These are phyloP conservation scores for Sparassis latifolia DNA, from an alignment of 1,284 basidiomycete species.

Conservation along the genomic window DNA sequence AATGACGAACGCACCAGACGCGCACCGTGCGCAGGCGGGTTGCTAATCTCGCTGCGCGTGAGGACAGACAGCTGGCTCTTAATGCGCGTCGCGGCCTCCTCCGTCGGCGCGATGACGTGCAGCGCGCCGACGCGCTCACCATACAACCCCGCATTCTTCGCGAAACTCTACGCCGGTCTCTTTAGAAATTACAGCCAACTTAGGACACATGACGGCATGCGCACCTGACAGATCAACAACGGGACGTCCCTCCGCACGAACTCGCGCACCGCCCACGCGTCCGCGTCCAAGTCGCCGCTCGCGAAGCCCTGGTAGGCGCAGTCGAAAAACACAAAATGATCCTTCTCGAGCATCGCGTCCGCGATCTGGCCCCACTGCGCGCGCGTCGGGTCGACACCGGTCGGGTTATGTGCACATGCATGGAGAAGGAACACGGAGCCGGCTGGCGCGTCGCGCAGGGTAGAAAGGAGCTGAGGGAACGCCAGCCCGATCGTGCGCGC, in stretches of 20 bases:
- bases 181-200: not conserved
- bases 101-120: conserved; percentile 60
- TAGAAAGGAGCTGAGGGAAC: conserved; percentile 65
- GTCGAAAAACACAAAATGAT: conserved; percentile 92
- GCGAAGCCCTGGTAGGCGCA: conserved; percentile 94
- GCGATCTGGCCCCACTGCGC: conserved; percentile 87
- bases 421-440: conserved; percentile 87
- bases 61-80: conserved; percentile 84
- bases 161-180: conserved; percentile 65
- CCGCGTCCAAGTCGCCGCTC: conserved; percentile 75
- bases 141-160: conserved; percentile 94
- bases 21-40: conserved; percentile 87
- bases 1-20: conserved; percentile 51
- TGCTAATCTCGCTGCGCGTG: conserved; percentile 89
- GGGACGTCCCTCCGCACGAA: conserved; percentile 75
- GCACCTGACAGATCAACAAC: conserved; percentile 82
- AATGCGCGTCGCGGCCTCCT: conserved; percentile 66
- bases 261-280: conserved; percentile 70
- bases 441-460: conserved; percentile 60
- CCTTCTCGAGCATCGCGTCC: conserved; percentile 66
- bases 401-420: conserved; percentile 94
- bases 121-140: conserved; percentile 86
- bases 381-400: conserved; percentile 88
- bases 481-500: conserved; percentile 86
- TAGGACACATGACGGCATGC: conserved; percentile 7